phyloP scores from a whole-genome alignment of 306 rosid genomes.

The Lathyrus oleraceus region DNA sequence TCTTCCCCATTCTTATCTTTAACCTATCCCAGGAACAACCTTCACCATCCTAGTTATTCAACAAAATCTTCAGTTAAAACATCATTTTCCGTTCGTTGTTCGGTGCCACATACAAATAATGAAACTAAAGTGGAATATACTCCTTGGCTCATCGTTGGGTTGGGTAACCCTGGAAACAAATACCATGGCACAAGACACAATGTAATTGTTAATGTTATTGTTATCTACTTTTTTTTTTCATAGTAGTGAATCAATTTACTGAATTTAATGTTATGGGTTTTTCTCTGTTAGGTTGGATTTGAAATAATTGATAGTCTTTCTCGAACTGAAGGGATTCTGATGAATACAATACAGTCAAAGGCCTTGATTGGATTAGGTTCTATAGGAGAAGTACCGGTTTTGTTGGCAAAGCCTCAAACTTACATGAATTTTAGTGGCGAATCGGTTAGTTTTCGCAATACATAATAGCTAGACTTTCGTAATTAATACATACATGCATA shows the following conservation, averaged over 20 bases:
- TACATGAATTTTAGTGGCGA: constrained; percentile 93
- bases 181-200: constrained; percentile 94
- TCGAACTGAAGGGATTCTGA: constrained; percentile 61
- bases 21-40: constrained; percentile 41
- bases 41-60: constrained; percentile 28
- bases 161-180: constrained; percentile 95
- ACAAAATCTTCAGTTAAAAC: constrained; percentile 38
- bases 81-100: constrained; percentile 54
- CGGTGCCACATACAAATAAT: constrained; percentile 44
- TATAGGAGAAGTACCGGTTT: constrained; percentile 83
- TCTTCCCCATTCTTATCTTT: constrained; percentile 49
- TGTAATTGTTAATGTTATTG: constrained; percentile 40
- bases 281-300: constrained; percentile 71
- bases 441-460: constrained; percentile 62
- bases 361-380: constrained; percentile 94
- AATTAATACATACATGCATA: not conserved
- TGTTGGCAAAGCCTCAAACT: constrained; percentile 90
- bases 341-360: constrained; percentile 92
- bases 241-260: too few relatives aligned
- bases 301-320: constrained; percentile 76
- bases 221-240: too few relatives aligned
- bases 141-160: constrained; percentile 92
- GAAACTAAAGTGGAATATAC: constrained; percentile 78
- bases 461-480: constrained; percentile 7
- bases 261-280: constrained; percentile 24